Conservation (phyloP, 2,329 filamentous ascomycete species). For the Stylonectria norvegica region DNA sequence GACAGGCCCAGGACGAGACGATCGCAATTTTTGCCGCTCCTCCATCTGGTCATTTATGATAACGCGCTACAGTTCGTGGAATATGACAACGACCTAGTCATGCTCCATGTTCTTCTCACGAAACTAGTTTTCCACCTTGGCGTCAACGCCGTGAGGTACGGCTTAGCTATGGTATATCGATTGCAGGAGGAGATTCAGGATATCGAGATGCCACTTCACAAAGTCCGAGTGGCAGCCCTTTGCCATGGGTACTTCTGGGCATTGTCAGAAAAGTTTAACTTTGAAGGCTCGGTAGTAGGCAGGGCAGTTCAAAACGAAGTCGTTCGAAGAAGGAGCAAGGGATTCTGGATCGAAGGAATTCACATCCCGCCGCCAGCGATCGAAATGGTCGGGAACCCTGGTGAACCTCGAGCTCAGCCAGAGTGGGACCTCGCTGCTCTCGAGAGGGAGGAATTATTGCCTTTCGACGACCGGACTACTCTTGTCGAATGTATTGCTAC, state of each 20-base stretch:
- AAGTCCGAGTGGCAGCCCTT: slow-evolving; percentile 76
- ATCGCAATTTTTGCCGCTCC: slow-evolving; percentile 73
- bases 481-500: slow-evolving; percentile 73
- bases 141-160: slow-evolving; percentile 74
- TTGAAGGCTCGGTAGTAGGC: slow-evolving; percentile 67
- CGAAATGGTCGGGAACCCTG: slow-evolving; percentile 57
- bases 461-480: slow-evolving; percentile 69
- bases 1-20: slow-evolving; percentile 48
- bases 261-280: slow-evolving; percentile 71
- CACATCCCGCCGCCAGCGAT: slow-evolving; percentile 65
- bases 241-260: slow-evolving; percentile 89
- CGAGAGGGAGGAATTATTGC: slow-evolving; percentile 62
- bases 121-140: slow-evolving; percentile 75
- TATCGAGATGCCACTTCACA: slow-evolving; percentile 62
- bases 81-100: slow-evolving; percentile 69
- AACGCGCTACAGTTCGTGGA: slow-evolving; percentile 71
- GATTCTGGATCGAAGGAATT: slow-evolving; percentile 76
- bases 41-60: slow-evolving; percentile 89
- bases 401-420: slow-evolving; percentile 41
- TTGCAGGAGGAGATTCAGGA: slow-evolving; percentile 80
- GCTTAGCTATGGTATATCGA: slow-evolving; percentile 83
- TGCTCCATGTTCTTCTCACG: slow-evolving; percentile 73
- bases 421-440: slow-evolving; percentile 51
- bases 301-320: slow-evolving; percentile 74
- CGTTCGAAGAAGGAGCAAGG: slow-evolving; percentile 65